Evolutionary conservation across 2,329 filamentous ascomycete species (phyloP), one percentile per base, ranked within the genome.

Genomic region (Alternaria alternata): DNA sequence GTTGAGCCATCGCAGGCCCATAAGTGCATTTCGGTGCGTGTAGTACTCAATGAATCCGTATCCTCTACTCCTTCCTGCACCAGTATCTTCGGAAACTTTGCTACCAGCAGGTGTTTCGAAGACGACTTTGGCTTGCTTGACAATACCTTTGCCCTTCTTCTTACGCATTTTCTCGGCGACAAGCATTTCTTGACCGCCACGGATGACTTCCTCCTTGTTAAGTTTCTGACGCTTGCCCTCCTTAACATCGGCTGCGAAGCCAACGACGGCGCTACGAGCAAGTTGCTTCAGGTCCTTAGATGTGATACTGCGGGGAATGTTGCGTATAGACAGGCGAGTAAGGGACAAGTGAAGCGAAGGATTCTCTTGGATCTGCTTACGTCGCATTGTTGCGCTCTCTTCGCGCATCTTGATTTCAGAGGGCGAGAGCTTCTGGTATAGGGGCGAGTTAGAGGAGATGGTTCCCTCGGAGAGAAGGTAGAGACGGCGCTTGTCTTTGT

Each of bases 41-140:
- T 89, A 91, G 80, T 97, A 99, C 81, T 99, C 95, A 68, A 99
- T 91, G 82, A 99, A 99, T 12, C 96, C 95, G 77, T 99, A 99
- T 5, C 95, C 95, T 76, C 94, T 88, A 76, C 91, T 95, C 75
- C 91, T 87, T 47, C 94, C 94, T 7, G 89, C 93, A 7, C 91
- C 93, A 51, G 84, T 88, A 43, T 87, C 85, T 80, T 96, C 93
- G 8, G 85, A 80, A 14, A 97, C 88, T 81, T 97, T 98, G 72
- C 88, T 88, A 46, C 95, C 95, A 69, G 95, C 89, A 36, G 87
- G 87, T 57, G 90, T 91, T 81, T 99, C 95, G 73, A 95, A 98
- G 38, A 98, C 91, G 55, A 99, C 87, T 83, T 97, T 99, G 57
- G 94, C 91, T 81, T 99, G 95, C 71, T 88, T 91, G 43, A 99